Evolutionary conservation across 2,329 filamentous ascomycete genomes (phyloP).

Genomic region (Fusarium paranaense): DNA sequence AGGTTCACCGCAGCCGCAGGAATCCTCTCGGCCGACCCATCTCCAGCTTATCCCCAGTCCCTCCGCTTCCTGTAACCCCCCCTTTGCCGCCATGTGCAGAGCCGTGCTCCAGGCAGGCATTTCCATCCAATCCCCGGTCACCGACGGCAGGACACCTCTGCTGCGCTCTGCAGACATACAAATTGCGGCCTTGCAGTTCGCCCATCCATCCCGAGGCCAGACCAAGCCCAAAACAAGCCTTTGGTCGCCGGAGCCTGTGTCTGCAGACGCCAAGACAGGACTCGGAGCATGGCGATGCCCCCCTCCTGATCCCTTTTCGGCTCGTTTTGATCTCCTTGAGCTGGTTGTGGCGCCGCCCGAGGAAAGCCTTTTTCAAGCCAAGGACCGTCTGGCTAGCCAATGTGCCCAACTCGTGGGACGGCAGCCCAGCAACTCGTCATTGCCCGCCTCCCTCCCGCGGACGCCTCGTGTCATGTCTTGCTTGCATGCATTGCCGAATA

Average conservation of each 20-base stretch:
- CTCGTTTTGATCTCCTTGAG: background rate
- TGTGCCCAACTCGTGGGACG: slow-evolving; percentile 7
- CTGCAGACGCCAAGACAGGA: slow-evolving; percentile 5
- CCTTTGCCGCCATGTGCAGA: slow-evolving; percentile 17
- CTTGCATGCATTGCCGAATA: slow-evolving; percentile 11
- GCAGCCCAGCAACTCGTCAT: slow-evolving; percentile 5
- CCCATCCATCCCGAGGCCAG: slow-evolving; percentile 3
- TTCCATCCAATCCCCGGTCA: slow-evolving; percentile 40
- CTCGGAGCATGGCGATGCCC: slow-evolving; percentile 1
- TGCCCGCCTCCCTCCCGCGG: background rate
- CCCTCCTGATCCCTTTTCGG: slow-evolving; percentile 4
- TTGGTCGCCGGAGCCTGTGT: slow-evolving; percentile 1
- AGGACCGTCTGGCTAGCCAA: background rate
- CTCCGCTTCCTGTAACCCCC: slow-evolving; percentile 14
- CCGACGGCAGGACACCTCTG: slow-evolving; percentile 1
- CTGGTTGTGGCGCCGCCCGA: slow-evolving; percentile 6
- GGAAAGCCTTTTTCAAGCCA: background rate
- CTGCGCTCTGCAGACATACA: background rate
- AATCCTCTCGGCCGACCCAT: slow-evolving; percentile 37
- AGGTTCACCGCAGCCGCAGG: slow-evolving; percentile 28
- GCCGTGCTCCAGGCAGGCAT: slow-evolving; percentile 20
- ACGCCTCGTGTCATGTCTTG: slow-evolving; percentile 10
- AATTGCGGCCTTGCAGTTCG: background rate
- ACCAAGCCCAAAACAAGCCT: slow-evolving; percentile 11
- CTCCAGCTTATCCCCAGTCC: slow-evolving; percentile 32